Base-by-base conservation (phyloP, 257 asterid species). In the Anisodus tanguticus region DNA sequence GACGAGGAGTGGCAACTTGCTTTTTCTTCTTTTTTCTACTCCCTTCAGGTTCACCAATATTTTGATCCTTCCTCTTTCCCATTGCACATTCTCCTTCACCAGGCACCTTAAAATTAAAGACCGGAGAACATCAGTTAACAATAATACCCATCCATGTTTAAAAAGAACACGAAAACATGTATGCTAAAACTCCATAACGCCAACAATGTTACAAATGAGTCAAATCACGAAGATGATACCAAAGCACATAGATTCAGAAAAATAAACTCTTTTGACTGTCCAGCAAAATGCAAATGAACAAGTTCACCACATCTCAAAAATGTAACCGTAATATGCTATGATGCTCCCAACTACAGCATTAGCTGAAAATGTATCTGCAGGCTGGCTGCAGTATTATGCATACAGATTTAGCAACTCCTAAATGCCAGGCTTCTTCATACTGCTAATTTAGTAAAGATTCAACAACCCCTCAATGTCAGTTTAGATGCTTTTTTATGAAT, bases 1-100 rank as follows among this genome's bases (percentile, higher is more conserved):
- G 99, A 37, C 98, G 98, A 71, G 97, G 93, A 60, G 91, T 83
- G 53, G 91, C 93, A 72, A 86, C 97, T 84, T 90, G 92, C 91
- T 88, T 96, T 89, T 92, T 93, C 91, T 92, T 95, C 90, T 91
- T 96, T 86, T 93, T 89, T 88, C 92, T 87, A 89, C 90, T 87
- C 82, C 95, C 92, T 87, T 93, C 98, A 71, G 92, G 86, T 85
- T 92, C 97, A 67, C 84, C 86, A 70, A 86, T 87, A 84, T 91
- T 97, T 84, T 90, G 91, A 78, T 93, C 94, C 89, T 88, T 90
- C 86, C 94, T 88, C 88, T 88, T 89, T 59, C 86, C 92, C 85
- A 85, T 86, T 90, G 89, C 85, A 79, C 83, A 87, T 88, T 85
- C 93, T 82, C 87, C 92, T 88, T 91, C 92, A 91, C 89, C 80